These are phyloP conservation scores for Rhizoctonia solani DNA, from an alignment of 1,284 basidiomycete species.

Conservation along the genomic window DNA sequence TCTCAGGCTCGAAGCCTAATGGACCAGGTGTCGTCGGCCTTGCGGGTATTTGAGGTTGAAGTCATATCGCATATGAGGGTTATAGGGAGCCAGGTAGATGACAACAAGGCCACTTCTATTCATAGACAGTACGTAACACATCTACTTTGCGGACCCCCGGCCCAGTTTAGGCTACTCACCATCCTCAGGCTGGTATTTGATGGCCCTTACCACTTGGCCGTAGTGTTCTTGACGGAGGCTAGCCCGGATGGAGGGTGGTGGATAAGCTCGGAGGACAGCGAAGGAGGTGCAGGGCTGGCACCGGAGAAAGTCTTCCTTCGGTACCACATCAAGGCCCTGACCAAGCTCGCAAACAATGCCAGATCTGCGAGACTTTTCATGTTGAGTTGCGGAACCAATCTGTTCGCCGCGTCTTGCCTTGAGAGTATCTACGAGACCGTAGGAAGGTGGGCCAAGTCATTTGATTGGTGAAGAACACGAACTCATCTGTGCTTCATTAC, in stretches of 20 bases:
- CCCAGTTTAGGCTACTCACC: too few relatives aligned
- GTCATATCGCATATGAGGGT: neutral
- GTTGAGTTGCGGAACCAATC: constrained; percentile 1
- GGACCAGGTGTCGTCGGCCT: neutral
- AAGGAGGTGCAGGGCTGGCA: neutral
- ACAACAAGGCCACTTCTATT: neutral
- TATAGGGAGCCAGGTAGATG: neutral
- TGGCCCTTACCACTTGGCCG: constrained; percentile 11
- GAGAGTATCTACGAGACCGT: neutral
- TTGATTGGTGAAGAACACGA: neutral
- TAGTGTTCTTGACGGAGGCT: constrained; percentile 14
- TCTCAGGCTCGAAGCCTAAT: neutral
- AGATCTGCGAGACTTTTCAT: neutral
- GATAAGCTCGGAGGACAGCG: neutral
- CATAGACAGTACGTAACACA: neutral
- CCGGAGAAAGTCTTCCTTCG: neutral
- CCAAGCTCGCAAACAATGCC: neutral
- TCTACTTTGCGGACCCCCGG: too few relatives aligned
- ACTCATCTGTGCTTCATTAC: neutral
- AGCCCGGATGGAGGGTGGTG: constrained; percentile 25
- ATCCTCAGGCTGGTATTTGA: too few relatives aligned
- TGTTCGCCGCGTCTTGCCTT: neutral
- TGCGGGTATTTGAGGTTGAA: constrained; percentile 2
- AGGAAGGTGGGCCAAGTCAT: neutral
- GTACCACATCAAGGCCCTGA: neutral